Evolutionary conservation across 2,329 filamentous ascomycete genomes (phyloP).

Genomic region (Thelonectria rubi): DNA sequence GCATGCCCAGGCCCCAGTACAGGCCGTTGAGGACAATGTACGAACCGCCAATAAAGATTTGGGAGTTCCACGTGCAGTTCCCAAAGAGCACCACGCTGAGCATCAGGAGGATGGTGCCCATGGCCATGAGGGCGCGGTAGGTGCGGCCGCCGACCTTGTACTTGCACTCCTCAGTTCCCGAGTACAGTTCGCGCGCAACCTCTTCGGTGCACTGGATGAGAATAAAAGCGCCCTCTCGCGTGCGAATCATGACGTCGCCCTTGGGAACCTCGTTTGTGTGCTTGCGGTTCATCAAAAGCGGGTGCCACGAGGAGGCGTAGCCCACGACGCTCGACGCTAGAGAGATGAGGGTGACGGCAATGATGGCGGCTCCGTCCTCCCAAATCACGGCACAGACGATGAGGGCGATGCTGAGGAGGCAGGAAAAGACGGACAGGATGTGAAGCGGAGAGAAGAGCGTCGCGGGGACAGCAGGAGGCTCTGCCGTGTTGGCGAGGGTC

Average conservation of each 20-base stretch:
- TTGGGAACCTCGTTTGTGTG: constrained; percentile 58
- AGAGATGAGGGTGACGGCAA: constrained; percentile 61
- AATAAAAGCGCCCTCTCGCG: constrained; percentile 67
- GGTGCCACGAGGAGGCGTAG: constrained; percentile 66
- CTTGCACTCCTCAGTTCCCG: constrained; percentile 66
- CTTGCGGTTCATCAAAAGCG: constrained; percentile 61
- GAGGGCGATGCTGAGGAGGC: constrained; percentile 58
- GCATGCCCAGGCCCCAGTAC: constrained; percentile 65
- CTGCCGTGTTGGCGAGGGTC: constrained; percentile 48
- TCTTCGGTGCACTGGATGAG: constrained; percentile 66
- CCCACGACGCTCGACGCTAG: constrained; percentile 63
- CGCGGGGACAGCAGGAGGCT: constrained; percentile 59
- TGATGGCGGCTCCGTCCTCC: constrained; percentile 47
- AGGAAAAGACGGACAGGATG: constrained; percentile 61
- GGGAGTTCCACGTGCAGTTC: constrained; percentile 69
- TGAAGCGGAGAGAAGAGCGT: constrained; percentile 62
- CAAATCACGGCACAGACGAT: constrained; percentile 54
- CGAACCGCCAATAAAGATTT: constrained; percentile 64
- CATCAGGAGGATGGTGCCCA: constrained; percentile 70
- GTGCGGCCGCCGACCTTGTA: constrained; percentile 59
- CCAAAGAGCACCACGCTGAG: constrained; percentile 67
- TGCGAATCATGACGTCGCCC: constrained; percentile 70
- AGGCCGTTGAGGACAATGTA: constrained; percentile 69
- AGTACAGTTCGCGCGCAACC: constrained; percentile 70
- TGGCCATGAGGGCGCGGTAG: constrained; percentile 64